A percentile compares a stretch with the other conserved stretches of the same genome.
These are phyloP conservation scores for Fusarium xyrophilum DNA, from an alignment of 2,329 filamentous ascomycete species.

Conservation along the genomic window DNA sequence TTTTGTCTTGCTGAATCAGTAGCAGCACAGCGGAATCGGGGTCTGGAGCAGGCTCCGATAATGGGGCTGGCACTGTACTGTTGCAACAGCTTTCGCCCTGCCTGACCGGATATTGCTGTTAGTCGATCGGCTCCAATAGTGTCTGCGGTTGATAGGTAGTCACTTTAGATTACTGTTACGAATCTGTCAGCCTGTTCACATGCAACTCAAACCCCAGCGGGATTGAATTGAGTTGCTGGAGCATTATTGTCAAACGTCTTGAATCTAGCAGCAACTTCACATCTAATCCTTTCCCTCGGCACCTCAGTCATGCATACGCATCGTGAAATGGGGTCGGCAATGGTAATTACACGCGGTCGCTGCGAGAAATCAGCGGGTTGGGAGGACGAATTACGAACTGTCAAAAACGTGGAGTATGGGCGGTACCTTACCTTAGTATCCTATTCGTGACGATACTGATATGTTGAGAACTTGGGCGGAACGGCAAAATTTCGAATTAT, in stretches of 20 bases:
- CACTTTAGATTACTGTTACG: neutral
- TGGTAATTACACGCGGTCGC: slow-evolving; percentile 1
- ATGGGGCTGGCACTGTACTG: slow-evolving; percentile 2
- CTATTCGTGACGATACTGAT: slow-evolving; percentile 1
- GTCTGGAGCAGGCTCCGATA: slow-evolving; percentile 1
- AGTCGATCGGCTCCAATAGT: neutral
- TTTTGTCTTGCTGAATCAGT: neutral
- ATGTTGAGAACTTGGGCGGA: neutral
- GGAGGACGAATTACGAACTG: slow-evolving; percentile 15
- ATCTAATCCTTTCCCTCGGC: neutral
- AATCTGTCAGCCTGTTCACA: neutral
- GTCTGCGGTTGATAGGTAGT: neutral
- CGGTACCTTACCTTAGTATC: neutral
- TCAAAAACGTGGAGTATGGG: slow-evolving; percentile 24
- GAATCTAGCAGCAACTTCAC: neutral
- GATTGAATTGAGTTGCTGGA: neutral
- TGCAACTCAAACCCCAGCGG: slow-evolving; percentile 14
- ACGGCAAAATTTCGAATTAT: neutral
- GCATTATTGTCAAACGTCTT: neutral
- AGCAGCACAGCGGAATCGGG: neutral
- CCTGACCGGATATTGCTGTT: slow-evolving; percentile 1
- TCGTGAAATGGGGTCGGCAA: slow-evolving; percentile 26
- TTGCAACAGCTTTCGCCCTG: neutral
- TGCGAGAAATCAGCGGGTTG: slow-evolving; percentile 23
- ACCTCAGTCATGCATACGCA: neutral